Base-by-base conservation (phyloP, 2,329 filamentous ascomycete genomes). In the Aspergillus ruber region DNA sequence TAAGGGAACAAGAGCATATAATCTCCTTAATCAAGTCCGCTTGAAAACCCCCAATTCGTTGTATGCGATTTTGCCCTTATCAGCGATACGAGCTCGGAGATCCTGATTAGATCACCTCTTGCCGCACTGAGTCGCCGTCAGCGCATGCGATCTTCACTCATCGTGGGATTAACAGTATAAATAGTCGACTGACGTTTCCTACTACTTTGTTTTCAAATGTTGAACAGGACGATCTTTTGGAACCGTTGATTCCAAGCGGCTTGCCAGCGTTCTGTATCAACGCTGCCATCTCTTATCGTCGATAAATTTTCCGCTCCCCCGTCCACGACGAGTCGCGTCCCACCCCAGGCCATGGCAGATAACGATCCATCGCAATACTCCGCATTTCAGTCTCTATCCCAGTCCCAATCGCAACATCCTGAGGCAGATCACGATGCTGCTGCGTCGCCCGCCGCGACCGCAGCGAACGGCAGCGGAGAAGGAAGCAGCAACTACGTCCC, bases 401-500 rank as follows among this genome's bases (percentile, higher is more conserved):
- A 57, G 10, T 45, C 51, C 5, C 36, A 39, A 20, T 39, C 36
- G 17, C 17, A 39, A 12, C 52, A 25, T 8, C 42, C 52, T 6
- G 50, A 52, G 25, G 42, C 48, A 17, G 50, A 53, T 33, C 49
- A 51, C 27, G 47, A 48, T 7, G 47, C 58, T 15, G 50, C 55
- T 18, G 50, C 54, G 47, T 44, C 59, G 46, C 25, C 25, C 10
- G 49, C 62, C 59, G 58, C 69, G 42, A 63, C 65, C 47, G 69
- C 58, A 64, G 51, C 50, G 20, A 61, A 65, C 47, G 71, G 72
- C 50, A 73, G 75, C 50, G 36, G 36, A 20, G 36, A 39, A 6
- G 36, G 25, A 29, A 67, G 67, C 48, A 62, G 70, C 51, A 77
- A 79, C 56, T 82, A 83, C 54, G 76, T 88, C 18, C 84, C 86